Conservation (phyloP, 495 filamentous ascomycete genomes). For the Haplographium delicatum region DNA sequence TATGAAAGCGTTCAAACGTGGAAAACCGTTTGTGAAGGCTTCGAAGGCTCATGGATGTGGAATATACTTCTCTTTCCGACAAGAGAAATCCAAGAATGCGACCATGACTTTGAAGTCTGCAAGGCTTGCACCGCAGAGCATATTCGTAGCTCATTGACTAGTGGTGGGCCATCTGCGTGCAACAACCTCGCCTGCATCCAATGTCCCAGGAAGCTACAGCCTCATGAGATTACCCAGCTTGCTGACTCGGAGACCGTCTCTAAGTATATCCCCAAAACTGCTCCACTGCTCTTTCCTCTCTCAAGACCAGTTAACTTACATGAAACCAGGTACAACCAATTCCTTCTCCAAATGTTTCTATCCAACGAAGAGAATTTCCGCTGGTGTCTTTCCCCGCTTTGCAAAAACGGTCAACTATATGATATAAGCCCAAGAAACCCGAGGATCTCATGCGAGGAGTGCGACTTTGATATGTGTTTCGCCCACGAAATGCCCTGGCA, state of each 20-base stretch:
- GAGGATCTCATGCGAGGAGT: conserved; percentile 4
- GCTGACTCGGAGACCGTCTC: conserved; percentile 1
- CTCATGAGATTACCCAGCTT: conserved; percentile 2
- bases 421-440: neutral
- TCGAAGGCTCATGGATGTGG: conserved; percentile 7
- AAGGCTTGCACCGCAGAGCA: conserved; percentile 7
- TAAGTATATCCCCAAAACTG: neutral
- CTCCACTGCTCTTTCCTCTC: too few species aligned
- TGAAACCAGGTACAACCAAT: neutral
- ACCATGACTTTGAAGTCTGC: conserved; percentile 10
- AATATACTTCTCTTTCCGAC: conserved; percentile 8
- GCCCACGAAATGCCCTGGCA: conserved; percentile 8
- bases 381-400: conserved; percentile 2
- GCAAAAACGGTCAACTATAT: conserved; percentile 4
- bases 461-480: conserved; percentile 6
- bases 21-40: neutral
- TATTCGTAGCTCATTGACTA: neutral
- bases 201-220: neutral
- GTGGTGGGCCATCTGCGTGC: conserved; percentile 3
- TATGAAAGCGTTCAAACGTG: neutral
- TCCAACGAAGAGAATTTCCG: conserved; percentile 6
- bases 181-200: conserved; percentile 2
- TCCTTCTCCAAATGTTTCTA: conserved; percentile 4
- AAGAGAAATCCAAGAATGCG: conserved; percentile 2
- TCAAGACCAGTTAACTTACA: neutral